Percentiles rank a stretch among this genome's conserved stretches.
phyloP scores from a whole-genome alignment of 73 alveolate species.

The Paramecium sexaurelia region DNA sequence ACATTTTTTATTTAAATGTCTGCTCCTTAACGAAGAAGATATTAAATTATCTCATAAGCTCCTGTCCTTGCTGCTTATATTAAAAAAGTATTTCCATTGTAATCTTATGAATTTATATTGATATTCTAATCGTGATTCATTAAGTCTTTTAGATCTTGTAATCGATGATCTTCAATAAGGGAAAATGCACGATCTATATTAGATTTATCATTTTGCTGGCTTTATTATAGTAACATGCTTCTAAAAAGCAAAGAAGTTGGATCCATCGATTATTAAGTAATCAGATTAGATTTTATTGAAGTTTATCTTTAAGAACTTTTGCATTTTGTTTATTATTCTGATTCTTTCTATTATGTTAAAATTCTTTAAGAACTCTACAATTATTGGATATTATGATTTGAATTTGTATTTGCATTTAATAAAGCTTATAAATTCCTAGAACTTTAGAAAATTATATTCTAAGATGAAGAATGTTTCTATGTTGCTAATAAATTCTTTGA shows the following conservation, averaged over 20 bases:
- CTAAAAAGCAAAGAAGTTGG: not conserved
- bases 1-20: not conserved
- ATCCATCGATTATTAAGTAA: not conserved
- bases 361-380: not conserved
- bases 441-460: not conserved
- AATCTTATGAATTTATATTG: not conserved
- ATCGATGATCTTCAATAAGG: not conserved
- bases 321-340: not conserved
- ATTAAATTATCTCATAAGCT: not conserved
- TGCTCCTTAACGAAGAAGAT: not conserved
- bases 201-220: not conserved
- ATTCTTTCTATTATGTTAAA: not conserved
- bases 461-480: not conserved
- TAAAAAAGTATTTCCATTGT: not conserved
- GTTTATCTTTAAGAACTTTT: not conserved
- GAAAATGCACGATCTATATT: not conserved
- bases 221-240: not conserved
- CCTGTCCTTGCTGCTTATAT: conserved; percentile 24
- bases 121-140: conserved; percentile 7
- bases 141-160: not conserved
- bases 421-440: not conserved
- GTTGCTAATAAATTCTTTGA: not conserved
- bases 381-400: not conserved
- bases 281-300: not conserved
- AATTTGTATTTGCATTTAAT: not conserved